Conservation (phyloP, 1,139 yeast genomes). For the Scheffersomyces cryptocercus region DNA sequence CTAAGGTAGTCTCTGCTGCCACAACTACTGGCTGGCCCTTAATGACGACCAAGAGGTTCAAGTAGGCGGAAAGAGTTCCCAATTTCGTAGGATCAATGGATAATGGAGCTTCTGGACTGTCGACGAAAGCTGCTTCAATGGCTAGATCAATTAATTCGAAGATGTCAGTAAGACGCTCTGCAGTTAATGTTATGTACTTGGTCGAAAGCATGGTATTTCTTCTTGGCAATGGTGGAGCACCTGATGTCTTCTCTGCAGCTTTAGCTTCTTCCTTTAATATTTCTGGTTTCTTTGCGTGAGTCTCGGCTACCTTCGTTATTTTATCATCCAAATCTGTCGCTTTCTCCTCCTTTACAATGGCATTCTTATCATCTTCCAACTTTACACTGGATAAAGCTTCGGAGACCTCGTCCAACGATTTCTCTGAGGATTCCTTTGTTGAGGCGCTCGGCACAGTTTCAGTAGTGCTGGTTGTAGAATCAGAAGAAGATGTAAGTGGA, state of each 20-base stretch:
- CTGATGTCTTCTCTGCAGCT: slow-evolving; percentile 9
- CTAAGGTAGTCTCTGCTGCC: slow-evolving; percentile 20
- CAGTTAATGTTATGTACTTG: slow-evolving; percentile 40
- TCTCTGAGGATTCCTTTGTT: too few species aligned
- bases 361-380: not conserved
- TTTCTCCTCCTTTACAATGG: slow-evolving; percentile 1
- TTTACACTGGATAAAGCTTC: not conserved
- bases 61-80: slow-evolving; percentile 50
- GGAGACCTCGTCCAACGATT: not conserved
- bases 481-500: not conserved
- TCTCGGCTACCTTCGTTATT: slow-evolving; percentile 1
- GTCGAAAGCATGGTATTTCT: slow-evolving; percentile 9
- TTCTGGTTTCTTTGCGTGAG: not conserved
- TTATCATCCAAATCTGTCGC: slow-evolving; percentile 7
- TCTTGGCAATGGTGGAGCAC: slow-evolving; percentile 24
- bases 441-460: not conserved
- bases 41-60: slow-evolving; percentile 55
- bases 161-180: slow-evolving; percentile 39
- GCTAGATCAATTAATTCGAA: slow-evolving; percentile 37
- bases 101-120: slow-evolving; percentile 7
- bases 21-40: slow-evolving; percentile 24
- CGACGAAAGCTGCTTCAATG: slow-evolving; percentile 31
- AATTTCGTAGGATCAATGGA: slow-evolving; percentile 29
- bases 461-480: not conserved
- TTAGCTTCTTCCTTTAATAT: not conserved